Evolutionary conservation across 139 green algal genomes (phyloP).

Genomic region (Parachlorella kessleri): DNA sequence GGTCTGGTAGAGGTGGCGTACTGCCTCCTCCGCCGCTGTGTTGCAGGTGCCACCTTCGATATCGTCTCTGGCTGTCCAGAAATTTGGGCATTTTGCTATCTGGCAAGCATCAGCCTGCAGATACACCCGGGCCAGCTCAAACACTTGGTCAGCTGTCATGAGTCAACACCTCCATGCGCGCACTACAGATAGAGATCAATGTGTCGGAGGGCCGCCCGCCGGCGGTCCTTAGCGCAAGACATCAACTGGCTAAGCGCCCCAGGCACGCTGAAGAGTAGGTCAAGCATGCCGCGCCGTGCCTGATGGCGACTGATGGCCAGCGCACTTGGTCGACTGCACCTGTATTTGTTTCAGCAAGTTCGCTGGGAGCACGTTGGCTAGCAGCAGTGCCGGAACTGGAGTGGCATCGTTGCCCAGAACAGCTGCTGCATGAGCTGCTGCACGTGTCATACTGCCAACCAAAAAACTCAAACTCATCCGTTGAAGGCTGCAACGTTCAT

Average conservation of each 20-base stretch:
- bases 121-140: no score
- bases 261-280: no score
- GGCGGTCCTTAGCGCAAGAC: no score
- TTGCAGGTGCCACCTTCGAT: not conserved
- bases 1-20: not conserved
- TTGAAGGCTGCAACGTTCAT: not conserved
- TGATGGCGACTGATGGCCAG: no score
- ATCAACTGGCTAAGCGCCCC: no score
- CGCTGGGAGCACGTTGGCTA: not conserved
- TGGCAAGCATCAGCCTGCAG: not conserved
- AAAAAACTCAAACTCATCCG: not conserved
- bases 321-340: no score
- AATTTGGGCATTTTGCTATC: not conserved
- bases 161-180: not conserved
- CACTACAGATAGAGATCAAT: not conserved
- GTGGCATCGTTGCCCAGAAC: not conserved
- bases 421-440: not conserved
- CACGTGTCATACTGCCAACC: not conserved
- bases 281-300: no score
- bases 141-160: not conserved
- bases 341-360: not conserved
- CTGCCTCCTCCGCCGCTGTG: not conserved
- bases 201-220: no score
- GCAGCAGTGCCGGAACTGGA: not conserved
- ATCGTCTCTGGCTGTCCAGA: not conserved